Evolutionary conservation across 1,284 basidiomycete species (phyloP).

Genomic region (Boletus austroedulis): DNA sequence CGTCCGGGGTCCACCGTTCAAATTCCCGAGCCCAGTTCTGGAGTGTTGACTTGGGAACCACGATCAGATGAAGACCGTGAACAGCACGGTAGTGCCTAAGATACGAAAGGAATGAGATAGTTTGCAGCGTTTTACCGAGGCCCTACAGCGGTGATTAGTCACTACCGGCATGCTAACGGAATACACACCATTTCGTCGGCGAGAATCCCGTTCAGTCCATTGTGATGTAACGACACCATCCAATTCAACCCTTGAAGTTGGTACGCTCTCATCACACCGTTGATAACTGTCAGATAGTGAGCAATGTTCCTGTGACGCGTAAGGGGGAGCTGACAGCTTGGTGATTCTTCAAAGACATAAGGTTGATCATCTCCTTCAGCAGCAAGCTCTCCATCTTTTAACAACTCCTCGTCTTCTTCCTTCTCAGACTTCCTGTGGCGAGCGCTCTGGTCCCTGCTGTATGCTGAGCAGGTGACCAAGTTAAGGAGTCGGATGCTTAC

Average conservation of each 20-base stretch:
- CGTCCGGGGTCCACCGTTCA: slow-evolving; percentile 87
- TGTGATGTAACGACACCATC: slow-evolving; percentile 93
- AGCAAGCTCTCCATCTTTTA: slow-evolving; percentile 83
- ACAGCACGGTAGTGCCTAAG: slow-evolving; percentile 83
- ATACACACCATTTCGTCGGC: slow-evolving; percentile 87
- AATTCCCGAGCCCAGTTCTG: slow-evolving; percentile 98
- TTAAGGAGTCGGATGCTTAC: slow-evolving; percentile 44
- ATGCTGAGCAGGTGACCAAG: slow-evolving; percentile 2
- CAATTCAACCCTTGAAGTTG: slow-evolving; percentile 97
- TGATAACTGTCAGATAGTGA: slow-evolving; percentile 59
- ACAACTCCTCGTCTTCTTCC: slow-evolving; percentile 94
- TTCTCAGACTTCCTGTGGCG: slow-evolving; percentile 96
- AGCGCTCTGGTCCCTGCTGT: slow-evolving; percentile 63
- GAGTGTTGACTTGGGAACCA: slow-evolving; percentile 96
- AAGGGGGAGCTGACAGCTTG: slow-evolving; percentile 63
- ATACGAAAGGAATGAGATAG: slow-evolving; percentile 96
- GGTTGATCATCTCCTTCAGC: slow-evolving; percentile 81
- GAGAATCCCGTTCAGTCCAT: slow-evolving; percentile 90
- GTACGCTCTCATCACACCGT: slow-evolving; percentile 90
- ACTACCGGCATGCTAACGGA: neutral
- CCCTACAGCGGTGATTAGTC: slow-evolving; percentile 52
- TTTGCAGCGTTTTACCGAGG: slow-evolving; percentile 97
- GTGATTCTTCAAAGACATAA: slow-evolving; percentile 90
- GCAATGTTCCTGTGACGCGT: neutral
- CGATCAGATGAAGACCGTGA: slow-evolving; percentile 86